Base-by-base conservation (phyloP, 768 basidiomycete genomes). In the Collybiopsis confluens region DNA sequence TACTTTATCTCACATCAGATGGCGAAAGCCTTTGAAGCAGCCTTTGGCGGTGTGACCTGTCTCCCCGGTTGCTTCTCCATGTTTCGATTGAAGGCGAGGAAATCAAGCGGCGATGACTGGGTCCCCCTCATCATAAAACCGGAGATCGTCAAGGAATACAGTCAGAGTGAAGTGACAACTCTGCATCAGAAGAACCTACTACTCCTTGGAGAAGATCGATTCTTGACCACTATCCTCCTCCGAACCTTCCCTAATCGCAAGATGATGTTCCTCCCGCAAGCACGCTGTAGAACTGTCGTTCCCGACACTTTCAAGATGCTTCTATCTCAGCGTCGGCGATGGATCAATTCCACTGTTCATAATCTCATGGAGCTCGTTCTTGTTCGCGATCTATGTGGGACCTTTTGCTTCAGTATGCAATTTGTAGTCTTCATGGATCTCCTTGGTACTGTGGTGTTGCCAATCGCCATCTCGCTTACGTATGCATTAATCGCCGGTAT, bases 321-420 rank as follows among this genome's bases (percentile, higher is more conserved):
- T 42, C 82, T 99, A 18, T 98, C 97, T 1, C 97, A 99, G 67
- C 92, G 97, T 28, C 86, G 97, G 18, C 87, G 97, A 54, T 99
- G 97, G 97, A 98, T 99, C 74, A 98, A 98, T 70, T 98, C 96
- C 15, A 98, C 97, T 0, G 91, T 99, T 47, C 97, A 98, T 75
- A 98, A 99, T 68, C 83, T 99, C 47, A 98, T 98, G 94, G 97
- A 99, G 68, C 87, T 99, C 36, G 92, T 98, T 33, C 84, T 92
- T 56, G 97, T 99, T 37, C 91, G 90, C 59, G 93, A 99, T 65
- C 80, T 98, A 15, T 98, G 97, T 69, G 97, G 97, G 33, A 98
- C 96, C 27, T 99, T 99, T 72, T 99, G 97, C 77, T 98, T 98
- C 74, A 97, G 93, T 71, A 98, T 98, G 95, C 97, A 98, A 68